phyloP scores from a whole-genome alignment of 805 yeast genomes.

The Nakazawaea pomicola region DNA sequence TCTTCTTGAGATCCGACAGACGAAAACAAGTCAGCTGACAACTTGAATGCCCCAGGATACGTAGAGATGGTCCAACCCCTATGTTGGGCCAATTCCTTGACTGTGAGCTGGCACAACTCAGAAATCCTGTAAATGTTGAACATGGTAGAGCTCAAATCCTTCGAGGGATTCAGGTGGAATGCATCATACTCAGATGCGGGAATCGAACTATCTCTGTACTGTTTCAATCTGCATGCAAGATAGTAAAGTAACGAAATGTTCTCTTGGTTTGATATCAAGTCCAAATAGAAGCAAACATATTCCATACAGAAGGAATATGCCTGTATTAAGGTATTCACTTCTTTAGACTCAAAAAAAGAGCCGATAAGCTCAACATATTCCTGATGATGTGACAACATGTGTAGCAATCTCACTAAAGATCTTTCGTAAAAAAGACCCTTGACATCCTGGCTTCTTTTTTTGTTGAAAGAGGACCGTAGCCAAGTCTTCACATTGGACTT shows the following conservation, averaged over 20 bases:
- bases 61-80: constrained; percentile 66
- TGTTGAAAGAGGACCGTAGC: constrained; percentile 56
- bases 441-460: constrained; percentile 24
- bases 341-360: constrained; percentile 15
- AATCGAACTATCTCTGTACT: constrained; percentile 55
- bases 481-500: constrained; percentile 56
- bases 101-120: constrained; percentile 65
- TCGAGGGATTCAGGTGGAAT: not conserved
- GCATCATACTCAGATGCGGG: constrained; percentile 27
- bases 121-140: constrained; percentile 57
- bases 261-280: constrained; percentile 53
- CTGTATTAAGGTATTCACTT: constrained; percentile 24
- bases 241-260: constrained; percentile 73
- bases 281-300: constrained; percentile 56
- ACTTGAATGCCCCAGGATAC: constrained; percentile 74
- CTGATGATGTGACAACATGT: constrained; percentile 69
- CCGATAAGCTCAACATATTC: constrained; percentile 46
- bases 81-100: constrained; percentile 51
- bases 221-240: constrained; percentile 73
- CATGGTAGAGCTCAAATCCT: constrained; percentile 10
- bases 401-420: constrained; percentile 60
- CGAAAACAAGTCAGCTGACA: constrained; percentile 67
- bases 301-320: constrained; percentile 52
- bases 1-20: constrained; percentile 53
- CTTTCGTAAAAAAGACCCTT: constrained; percentile 56